Conservation (phyloP, 257 asterid genomes). For the Solanum gracilifrons region DNA sequence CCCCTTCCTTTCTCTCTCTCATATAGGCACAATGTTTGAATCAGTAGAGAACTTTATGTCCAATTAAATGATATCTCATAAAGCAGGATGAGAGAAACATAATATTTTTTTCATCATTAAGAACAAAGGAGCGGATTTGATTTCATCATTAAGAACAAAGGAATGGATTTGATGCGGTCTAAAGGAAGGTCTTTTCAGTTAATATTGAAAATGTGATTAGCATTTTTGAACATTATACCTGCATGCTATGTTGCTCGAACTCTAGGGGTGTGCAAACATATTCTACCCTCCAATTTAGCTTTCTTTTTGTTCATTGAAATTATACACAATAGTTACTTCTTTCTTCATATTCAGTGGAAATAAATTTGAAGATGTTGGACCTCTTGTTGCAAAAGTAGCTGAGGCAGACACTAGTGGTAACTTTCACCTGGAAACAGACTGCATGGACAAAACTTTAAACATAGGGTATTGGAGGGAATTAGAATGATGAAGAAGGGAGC, state of each 20-base stretch:
- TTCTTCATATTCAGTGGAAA: neutral
- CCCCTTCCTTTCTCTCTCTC: neutral
- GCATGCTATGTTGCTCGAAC: neutral
- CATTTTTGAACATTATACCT: neutral
- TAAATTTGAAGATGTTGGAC: neutral
- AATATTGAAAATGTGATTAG: neutral
- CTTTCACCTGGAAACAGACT: neutral
- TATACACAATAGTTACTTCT: neutral
- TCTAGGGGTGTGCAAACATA: neutral
- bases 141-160: neutral
- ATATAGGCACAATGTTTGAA: neutral
- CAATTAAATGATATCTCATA: neutral
- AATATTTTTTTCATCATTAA: neutral
- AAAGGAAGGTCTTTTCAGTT: neutral
- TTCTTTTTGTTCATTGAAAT: neutral
- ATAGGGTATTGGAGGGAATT: neutral
- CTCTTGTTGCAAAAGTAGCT: neutral
- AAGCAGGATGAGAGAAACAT: neutral
- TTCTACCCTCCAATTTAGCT: neutral
- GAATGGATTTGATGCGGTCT: neutral
- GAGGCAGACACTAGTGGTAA: neutral
- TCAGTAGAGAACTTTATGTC: neutral
- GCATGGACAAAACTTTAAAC: neutral
- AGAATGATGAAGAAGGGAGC: neutral
- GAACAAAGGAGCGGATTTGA: neutral